A percentile compares a stretch with the other conserved stretches of the same genome.
Conservation (phyloP, 1,284 basidiomycete genomes). For the Trichosporon faecale region DNA sequence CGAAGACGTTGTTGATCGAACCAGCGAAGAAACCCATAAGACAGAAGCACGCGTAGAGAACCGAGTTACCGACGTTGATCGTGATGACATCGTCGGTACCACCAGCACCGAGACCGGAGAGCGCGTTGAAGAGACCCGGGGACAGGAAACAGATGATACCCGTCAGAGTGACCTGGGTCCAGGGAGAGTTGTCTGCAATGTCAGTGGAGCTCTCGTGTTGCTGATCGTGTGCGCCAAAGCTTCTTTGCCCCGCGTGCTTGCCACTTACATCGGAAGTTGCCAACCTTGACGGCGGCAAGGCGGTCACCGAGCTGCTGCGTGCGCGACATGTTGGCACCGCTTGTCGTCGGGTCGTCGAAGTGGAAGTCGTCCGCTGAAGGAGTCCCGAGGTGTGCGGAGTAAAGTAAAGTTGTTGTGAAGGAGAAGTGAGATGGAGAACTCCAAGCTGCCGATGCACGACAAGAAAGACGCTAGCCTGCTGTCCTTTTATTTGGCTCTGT, state of each 20-base stretch:
- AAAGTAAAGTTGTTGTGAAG: neutral
- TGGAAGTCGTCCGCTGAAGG: neutral
- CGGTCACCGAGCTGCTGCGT: neutral
- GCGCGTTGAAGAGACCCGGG: conserved; percentile 59
- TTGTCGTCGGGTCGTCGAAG: neutral
- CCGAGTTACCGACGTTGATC: conserved; percentile 53
- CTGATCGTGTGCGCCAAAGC: neutral
- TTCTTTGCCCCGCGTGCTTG: neutral
- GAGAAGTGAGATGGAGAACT: neutral
- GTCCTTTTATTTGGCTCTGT: conserved; percentile 10
- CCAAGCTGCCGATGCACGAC: neutral
- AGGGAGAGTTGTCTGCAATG: conserved; percentile 49
- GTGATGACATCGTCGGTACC: conserved; percentile 54
- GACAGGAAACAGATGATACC: conserved; percentile 55
- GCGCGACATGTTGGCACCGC: neutral
- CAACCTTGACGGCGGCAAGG: neutral
- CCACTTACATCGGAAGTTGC: conserved; percentile 9
- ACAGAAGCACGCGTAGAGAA: conserved; percentile 56
- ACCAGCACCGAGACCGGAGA: conserved; percentile 56
- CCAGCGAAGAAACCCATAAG: conserved; percentile 36
- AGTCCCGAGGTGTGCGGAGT: neutral
- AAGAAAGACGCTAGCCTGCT: neutral
- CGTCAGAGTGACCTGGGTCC: conserved; percentile 54
- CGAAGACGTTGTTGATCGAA: conserved; percentile 48
- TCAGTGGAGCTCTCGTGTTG: neutral